A percentile compares a stretch with the other conserved stretches of the same genome.
These are phyloP conservation scores for Russula earlei DNA, from an alignment of 768 basidiomycete genomes.

Conservation along the genomic window DNA sequence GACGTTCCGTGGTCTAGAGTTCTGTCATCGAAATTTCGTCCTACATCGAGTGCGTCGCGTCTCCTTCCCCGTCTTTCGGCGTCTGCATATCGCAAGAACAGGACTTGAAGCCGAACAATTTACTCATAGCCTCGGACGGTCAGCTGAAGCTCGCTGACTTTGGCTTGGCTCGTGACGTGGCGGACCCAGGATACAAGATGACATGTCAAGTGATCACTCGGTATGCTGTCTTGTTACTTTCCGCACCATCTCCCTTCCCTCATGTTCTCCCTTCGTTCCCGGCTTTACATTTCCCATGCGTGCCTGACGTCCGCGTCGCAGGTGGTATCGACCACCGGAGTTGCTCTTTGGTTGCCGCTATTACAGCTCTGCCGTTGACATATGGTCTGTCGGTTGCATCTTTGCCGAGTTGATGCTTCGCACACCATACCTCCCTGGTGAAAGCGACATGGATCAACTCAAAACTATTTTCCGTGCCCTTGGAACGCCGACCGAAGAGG, in stretches of 20 bases:
- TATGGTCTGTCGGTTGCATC: constrained; percentile 97
- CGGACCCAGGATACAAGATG: constrained; percentile 93
- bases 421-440: constrained; percentile 91
- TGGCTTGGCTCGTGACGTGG: constrained; percentile 93
- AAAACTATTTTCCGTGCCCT: constrained; percentile 91
- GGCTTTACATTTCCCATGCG: too few species aligned
- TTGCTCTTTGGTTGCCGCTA: constrained; percentile 84
- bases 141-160: constrained; percentile 98
- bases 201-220: constrained; percentile 97
- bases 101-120: constrained; percentile 98
- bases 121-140: constrained; percentile 85
- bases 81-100: constrained; percentile 25
- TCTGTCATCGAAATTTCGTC: constrained; percentile 91
- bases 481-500: constrained; percentile 92
- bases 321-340: constrained; percentile 99
- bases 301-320: not conserved
- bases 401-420: constrained; percentile 96
- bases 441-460: constrained; percentile 93
- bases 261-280: too few species aligned
- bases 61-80: not conserved
- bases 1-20: constrained; percentile 96
- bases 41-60: constrained; percentile 68
- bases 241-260: not conserved
- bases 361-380: constrained; percentile 87
- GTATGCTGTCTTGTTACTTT: constrained; percentile 35